These are phyloP conservation scores for Penicillium crystallinum DNA, from an alignment of 495 filamentous ascomycete genomes.

Conservation along the genomic window DNA sequence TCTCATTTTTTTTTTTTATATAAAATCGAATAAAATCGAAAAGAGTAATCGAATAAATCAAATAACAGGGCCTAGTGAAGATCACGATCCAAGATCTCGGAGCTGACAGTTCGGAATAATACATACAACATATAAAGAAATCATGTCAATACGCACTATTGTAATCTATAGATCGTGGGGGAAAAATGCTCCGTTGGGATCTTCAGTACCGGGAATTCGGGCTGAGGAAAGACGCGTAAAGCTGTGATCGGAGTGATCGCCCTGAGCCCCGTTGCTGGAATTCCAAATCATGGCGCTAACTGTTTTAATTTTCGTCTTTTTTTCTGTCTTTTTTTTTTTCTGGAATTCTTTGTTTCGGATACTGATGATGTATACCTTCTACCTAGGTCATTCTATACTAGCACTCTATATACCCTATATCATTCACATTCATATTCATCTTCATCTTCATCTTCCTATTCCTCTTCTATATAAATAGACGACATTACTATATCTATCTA, in stretches of 20 bases:
- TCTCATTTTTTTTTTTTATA: too few species aligned
- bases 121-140: conserved; percentile 14
- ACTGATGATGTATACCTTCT: too few species aligned
- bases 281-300: conserved; percentile 27
- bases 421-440: too few species aligned
- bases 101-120: conserved; percentile 42
- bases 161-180: conserved; percentile 9
- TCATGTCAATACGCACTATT: conserved; percentile 11
- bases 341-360: too few species aligned
- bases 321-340: neutral
- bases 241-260: conserved; percentile 29
- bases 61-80: conserved; percentile 40
- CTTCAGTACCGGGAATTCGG: conserved; percentile 27
- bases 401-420: too few species aligned
- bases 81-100: conserved; percentile 48
- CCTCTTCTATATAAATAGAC: too few species aligned
- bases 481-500: too few species aligned
- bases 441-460: too few species aligned
- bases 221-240: conserved; percentile 16
- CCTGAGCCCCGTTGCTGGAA: conserved; percentile 30
- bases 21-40: neutral
- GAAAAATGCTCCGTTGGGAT: conserved; percentile 23
- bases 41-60: conserved; percentile 16
- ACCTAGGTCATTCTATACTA: too few species aligned
- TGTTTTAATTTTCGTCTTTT: conserved; percentile 2